A percentile compares a stretch with the other conserved stretches of the same genome.
phyloP scores from a whole-genome alignment of 2,329 filamentous ascomycete genomes.

The Colletotrichum spaethianum region DNA sequence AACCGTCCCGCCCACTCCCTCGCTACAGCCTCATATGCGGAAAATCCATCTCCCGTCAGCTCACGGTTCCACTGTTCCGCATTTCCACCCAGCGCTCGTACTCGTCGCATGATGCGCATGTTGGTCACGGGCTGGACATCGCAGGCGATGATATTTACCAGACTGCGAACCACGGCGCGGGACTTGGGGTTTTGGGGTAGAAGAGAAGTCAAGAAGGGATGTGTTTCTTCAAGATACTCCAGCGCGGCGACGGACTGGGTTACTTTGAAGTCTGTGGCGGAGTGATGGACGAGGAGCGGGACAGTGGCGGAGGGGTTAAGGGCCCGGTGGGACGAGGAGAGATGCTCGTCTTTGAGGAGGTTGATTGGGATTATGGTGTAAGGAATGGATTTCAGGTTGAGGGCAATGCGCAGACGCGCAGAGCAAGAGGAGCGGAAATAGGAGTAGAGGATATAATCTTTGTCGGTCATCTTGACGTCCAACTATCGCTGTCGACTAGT shows the following conservation, averaged over 20 bases:
- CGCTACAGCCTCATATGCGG: constrained; percentile 67
- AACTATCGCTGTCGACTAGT: neutral
- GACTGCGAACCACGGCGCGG: constrained; percentile 66
- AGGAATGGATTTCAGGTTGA: constrained; percentile 67
- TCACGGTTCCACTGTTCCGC: constrained; percentile 65
- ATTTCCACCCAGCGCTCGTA: constrained; percentile 60
- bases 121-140: constrained; percentile 76
- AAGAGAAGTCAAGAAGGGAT: constrained; percentile 56
- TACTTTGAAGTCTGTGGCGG: constrained; percentile 55
- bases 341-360: constrained; percentile 68
- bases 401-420: constrained; percentile 72
- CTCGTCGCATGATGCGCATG: constrained; percentile 64
- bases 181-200: constrained; percentile 61
- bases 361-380: constrained; percentile 65
- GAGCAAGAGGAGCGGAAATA: constrained; percentile 76
- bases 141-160: constrained; percentile 67
- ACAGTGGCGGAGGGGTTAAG: constrained; percentile 69
- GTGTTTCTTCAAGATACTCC: constrained; percentile 73
- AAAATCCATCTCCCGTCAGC: constrained; percentile 66
- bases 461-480: constrained; percentile 1
- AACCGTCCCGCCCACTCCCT: constrained; percentile 60
- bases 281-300: constrained; percentile 63
- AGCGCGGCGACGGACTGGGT: constrained; percentile 72
- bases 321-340: constrained; percentile 57
- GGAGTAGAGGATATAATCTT: constrained; percentile 64